A percentile compares a stretch with the other conserved stretches of the same genome.
These are phyloP conservation scores for Cantharellus anzutake DNA, from an alignment of 768 basidiomycete species.

Conservation along the genomic window DNA sequence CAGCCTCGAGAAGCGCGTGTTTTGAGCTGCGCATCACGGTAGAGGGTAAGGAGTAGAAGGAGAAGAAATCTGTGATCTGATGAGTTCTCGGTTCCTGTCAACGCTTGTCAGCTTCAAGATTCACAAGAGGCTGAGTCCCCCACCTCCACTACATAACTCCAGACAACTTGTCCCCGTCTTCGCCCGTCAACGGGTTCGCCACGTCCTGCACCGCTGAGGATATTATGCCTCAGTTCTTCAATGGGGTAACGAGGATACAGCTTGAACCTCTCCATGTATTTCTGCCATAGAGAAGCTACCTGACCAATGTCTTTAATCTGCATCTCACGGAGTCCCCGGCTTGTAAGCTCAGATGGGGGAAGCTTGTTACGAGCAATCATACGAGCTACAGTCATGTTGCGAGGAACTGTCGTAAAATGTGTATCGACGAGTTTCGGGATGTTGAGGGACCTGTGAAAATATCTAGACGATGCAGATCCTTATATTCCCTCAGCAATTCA, in stretches of 20 bases:
- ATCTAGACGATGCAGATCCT: constrained; percentile 26
- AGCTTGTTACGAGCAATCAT: constrained; percentile 65
- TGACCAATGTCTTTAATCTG: constrained; percentile 53
- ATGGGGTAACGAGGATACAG: constrained; percentile 54
- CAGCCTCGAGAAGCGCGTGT: constrained; percentile 64
- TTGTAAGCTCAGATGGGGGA: constrained; percentile 21
- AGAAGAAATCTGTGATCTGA: constrained; percentile 86
- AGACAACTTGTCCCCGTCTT: constrained; percentile 71
- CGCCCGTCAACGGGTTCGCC: constrained; percentile 25
- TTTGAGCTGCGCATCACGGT: constrained; percentile 68
- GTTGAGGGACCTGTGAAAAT: constrained; percentile 83
- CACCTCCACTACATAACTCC: constrained; percentile 94
- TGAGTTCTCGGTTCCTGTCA: constrained; percentile 60
- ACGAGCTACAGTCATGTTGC: constrained; percentile 77
- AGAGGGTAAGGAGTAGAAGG: constrained; percentile 92
- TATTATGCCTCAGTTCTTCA: constrained; percentile 72
- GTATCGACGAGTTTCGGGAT: constrained; percentile 82
- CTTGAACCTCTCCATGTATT: constrained; percentile 74
- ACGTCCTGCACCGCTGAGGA: constrained; percentile 68
- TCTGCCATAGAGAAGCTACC: constrained; percentile 48
- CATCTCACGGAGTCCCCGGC: constrained; percentile 68
- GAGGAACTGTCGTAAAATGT: constrained; percentile 73
- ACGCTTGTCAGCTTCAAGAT: neutral
- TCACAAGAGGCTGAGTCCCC: constrained; percentile 6
- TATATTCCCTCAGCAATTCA: constrained; percentile 4